Base-by-base conservation (phyloP, 768 basidiomycete genomes). In the Trametes cubensis region DNA sequence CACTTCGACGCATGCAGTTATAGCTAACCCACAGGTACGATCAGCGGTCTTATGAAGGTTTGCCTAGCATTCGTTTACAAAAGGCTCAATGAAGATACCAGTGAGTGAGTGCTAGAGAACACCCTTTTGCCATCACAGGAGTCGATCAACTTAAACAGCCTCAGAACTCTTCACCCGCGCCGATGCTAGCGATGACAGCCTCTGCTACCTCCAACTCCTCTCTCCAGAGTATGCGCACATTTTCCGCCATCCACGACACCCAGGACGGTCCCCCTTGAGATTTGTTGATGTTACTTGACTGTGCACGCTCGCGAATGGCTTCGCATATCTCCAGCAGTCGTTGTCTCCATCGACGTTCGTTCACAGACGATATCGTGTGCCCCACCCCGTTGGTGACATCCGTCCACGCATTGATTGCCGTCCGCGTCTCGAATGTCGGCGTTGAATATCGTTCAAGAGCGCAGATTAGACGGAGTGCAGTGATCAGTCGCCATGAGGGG, bases 401-500 rank as follows among this genome's bases (percentile, higher is more conserved):
- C 53, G 73, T 77, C 90, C 90, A 91, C 3, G 67, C 59, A 21
- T 77, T 69, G 17, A 86, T 66, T 25, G 68, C 73, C 8, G 28
- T 13, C 6, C 41, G 25, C 14, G 69, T 58, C 11, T 77, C 76
- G 49, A 72, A 39, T 62, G 47, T 50, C 67, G 64, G 61, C 71
- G 62, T 10, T 63, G 59, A 14, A 11, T 20, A 58, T 46, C 58
- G 53, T 54, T 80, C 71, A 46, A 81, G 66, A 23, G 85, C 65
- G 66, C 87, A 79, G 70, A 87, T 80, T 39, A 95, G 77, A 55
- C 89, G 82, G 68, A 97, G 76, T 11, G 87, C 83, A 25, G 84
- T 79, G 63, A 94, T 83, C 58, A 95, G 74, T 15, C 92, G 84
- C 75, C 88, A 95, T 1, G 93, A 96, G 0, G 93, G 92, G 66